A percentile compares a stretch with the other conserved stretches of the same genome.
Evolutionary conservation across 1,139 yeast genomes (phyloP).

Genomic region (Pichia sp.): DNA sequence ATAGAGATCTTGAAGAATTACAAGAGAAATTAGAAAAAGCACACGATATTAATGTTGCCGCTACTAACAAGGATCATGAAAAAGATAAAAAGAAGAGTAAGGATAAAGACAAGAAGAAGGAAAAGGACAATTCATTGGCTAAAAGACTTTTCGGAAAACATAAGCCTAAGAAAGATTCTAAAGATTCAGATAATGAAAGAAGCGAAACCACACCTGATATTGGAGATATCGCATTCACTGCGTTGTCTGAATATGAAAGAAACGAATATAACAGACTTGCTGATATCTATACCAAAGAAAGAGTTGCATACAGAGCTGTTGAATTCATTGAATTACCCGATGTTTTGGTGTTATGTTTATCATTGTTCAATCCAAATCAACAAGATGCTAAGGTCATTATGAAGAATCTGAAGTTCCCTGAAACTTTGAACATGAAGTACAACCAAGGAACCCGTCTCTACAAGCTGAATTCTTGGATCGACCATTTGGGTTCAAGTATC

Average conservation of each 20-base stretch:
- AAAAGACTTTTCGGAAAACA: slow-evolving; percentile 5
- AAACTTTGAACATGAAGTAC: slow-evolving; percentile 23
- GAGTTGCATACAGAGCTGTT: slow-evolving; percentile 27
- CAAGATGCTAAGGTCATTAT: slow-evolving; percentile 23
- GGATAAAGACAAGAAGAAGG: slow-evolving; percentile 4
- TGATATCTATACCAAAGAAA: slow-evolving; percentile 20
- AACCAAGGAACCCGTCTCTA: slow-evolving; percentile 37
- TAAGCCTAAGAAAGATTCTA: not conserved
- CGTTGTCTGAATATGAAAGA: slow-evolving; percentile 19
- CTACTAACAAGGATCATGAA: slow-evolving; percentile 12
- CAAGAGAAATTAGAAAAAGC: slow-evolving; percentile 17
- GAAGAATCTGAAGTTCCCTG: slow-evolving; percentile 28
- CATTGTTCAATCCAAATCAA: slow-evolving; percentile 31
- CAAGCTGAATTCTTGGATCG: slow-evolving; percentile 81
- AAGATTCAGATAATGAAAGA: slow-evolving; percentile 6
- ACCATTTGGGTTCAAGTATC: slow-evolving; percentile 73
- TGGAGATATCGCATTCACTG: slow-evolving; percentile 2
- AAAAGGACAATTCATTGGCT: slow-evolving; percentile 10
- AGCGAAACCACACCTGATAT: slow-evolving; percentile 1
- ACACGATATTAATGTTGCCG: slow-evolving; percentile 7
- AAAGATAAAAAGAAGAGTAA: slow-evolving; percentile 10
- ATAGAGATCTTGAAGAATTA: slow-evolving; percentile 37
- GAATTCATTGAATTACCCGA: slow-evolving; percentile 32
- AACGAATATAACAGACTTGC: slow-evolving; percentile 22
- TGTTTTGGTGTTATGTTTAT: slow-evolving; percentile 31